Evolutionary conservation across 306 rosid species (phyloP).

Genomic region (Styphnolobium japonicum): DNA sequence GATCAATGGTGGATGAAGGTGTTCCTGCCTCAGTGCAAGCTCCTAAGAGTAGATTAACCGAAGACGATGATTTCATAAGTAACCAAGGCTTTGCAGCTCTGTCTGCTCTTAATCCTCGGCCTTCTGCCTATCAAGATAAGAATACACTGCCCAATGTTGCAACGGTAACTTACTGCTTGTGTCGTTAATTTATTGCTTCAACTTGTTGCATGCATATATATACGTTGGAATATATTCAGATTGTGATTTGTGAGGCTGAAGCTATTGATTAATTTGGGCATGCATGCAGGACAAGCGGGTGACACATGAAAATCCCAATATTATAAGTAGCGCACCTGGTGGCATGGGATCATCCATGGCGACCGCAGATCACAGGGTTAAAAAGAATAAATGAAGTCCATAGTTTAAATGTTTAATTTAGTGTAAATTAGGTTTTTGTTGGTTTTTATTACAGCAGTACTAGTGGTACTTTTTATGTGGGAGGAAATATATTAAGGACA

Average conservation of each 20-base stretch:
- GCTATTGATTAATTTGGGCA: neutral
- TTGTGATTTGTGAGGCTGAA: neutral
- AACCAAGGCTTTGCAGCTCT: neutral
- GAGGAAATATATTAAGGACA: too few relatives aligned
- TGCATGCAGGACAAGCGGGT: slow-evolving; percentile 5
- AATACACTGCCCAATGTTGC: neutral
- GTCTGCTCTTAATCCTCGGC: slow-evolving; percentile 12
- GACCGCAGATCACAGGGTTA: slow-evolving; percentile 19
- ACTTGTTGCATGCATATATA: neutral
- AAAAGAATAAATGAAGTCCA: slow-evolving; percentile 11
- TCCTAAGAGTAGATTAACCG: slow-evolving; percentile 4
- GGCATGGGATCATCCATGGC: slow-evolving; percentile 45
- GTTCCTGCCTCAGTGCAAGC: neutral
- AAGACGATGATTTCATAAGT: slow-evolving; percentile 20
- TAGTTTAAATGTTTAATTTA: neutral
- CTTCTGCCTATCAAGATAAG: neutral
- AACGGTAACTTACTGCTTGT: neutral
- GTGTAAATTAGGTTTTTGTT: neutral
- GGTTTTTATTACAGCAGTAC: neutral
- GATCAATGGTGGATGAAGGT: neutral
- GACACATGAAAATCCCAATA: neutral
- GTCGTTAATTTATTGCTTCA: neutral
- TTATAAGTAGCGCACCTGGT: slow-evolving; percentile 34
- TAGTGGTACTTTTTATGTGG: neutral
- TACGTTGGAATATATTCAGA: neutral